Conservation (phyloP, 2,329 filamentous ascomycete genomes). For the Fusarium temperatum region DNA sequence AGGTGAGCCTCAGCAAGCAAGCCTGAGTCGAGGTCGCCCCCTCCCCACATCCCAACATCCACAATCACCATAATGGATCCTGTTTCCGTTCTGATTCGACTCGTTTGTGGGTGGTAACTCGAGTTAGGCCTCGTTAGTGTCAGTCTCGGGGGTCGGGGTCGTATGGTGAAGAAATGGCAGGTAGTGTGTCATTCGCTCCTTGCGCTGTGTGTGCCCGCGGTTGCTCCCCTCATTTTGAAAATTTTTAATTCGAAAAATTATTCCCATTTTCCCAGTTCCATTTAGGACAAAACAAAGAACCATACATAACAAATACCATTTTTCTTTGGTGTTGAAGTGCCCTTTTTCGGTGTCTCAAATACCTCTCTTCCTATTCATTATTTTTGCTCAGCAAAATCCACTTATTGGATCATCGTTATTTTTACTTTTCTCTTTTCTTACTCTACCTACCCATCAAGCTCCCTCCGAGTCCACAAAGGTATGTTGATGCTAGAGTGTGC, state of each 20-base stretch:
- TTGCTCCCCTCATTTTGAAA: slow-evolving; percentile 42
- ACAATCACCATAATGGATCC: slow-evolving; percentile 4
- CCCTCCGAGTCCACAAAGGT: slow-evolving; percentile 31
- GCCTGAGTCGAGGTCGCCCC: slow-evolving; percentile 7
- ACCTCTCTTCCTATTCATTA: background rate
- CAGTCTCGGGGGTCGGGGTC: slow-evolving; percentile 4
- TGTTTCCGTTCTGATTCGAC: slow-evolving; percentile 13
- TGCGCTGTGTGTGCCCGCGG: slow-evolving; percentile 21
- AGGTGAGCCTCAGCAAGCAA: background rate
- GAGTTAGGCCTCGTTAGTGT: slow-evolving; percentile 7
- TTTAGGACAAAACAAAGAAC: slow-evolving; percentile 29
- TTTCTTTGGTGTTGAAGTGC: slow-evolving; percentile 21
- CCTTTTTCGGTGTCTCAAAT: slow-evolving; percentile 7
- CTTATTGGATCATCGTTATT: slow-evolving; percentile 19
- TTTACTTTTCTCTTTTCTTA: slow-evolving; percentile 4
- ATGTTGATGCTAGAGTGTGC: slow-evolving; percentile 14
- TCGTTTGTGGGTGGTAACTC: slow-evolving; percentile 29
- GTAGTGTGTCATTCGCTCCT: slow-evolving; percentile 32
- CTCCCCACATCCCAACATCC: slow-evolving; percentile 33
- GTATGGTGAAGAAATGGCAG: slow-evolving; percentile 2
- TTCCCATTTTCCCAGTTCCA: slow-evolving; percentile 19
- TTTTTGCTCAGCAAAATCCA: slow-evolving; percentile 19
- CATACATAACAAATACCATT: slow-evolving; percentile 9
- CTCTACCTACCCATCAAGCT: slow-evolving; percentile 33
- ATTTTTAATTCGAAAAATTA: slow-evolving; percentile 36